Conservation (phyloP, 2,329 filamentous ascomycete species). For the Hymenoscyphus scutula region DNA sequence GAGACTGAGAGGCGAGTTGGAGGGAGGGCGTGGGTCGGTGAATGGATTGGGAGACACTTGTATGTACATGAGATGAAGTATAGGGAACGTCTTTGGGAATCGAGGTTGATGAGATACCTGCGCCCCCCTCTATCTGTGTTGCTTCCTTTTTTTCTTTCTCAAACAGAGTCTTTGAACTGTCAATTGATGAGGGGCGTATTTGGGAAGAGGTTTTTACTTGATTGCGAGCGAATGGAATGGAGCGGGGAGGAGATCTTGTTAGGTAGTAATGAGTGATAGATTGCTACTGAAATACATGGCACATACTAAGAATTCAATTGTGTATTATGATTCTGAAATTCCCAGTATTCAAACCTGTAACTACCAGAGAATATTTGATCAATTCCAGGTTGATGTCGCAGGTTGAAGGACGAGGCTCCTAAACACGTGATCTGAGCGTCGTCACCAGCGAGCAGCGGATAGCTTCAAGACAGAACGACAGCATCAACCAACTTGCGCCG, state of each 20-base stretch:
- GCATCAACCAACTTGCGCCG: conserved; percentile 6
- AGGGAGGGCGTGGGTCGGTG: not conserved
- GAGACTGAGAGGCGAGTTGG: conserved; percentile 3
- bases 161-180: not conserved
- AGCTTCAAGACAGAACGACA: not conserved
- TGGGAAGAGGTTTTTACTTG: not conserved
- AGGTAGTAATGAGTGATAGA: conserved; percentile 5
- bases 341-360: not conserved
- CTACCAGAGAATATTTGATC: too few relatives aligned
- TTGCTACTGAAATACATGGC: not conserved
- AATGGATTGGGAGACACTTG: not conserved
- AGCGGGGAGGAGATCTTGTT: not conserved
- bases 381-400: not conserved
- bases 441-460: not conserved
- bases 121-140: not conserved
- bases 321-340: not conserved
- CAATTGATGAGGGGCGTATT: not conserved
- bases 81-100: conserved; percentile 1
- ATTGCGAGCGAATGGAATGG: not conserved
- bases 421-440: not conserved
- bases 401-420: not conserved
- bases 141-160: not conserved
- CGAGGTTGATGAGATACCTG: not conserved
- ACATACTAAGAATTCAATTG: not conserved
- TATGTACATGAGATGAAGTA: conserved; percentile 21